Evolutionary conservation across 768 basidiomycete species (phyloP).

Genomic region (Collybia nuda): DNA sequence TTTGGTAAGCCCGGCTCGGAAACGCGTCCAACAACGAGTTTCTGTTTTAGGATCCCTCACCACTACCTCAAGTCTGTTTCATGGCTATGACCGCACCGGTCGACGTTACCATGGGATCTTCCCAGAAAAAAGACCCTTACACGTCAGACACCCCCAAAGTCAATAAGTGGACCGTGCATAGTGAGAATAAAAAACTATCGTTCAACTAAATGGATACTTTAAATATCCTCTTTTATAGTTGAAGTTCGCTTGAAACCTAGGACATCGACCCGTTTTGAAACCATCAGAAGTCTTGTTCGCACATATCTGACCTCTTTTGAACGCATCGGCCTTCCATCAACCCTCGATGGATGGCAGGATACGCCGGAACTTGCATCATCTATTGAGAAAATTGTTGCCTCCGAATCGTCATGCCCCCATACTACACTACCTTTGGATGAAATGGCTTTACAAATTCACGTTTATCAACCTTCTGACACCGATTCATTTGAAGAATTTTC

Average conservation of each 20-base stretch:
- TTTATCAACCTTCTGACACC: conserved; percentile 77
- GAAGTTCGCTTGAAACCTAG: conserved; percentile 76
- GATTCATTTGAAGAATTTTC: conserved; percentile 76
- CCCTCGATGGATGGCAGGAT: conserved; percentile 78
- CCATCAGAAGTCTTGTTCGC: conserved; percentile 64
- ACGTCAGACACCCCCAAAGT: conserved; percentile 1
- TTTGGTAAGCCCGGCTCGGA: neutral
- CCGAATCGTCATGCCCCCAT: conserved; percentile 66
- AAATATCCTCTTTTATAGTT: conserved; percentile 42
- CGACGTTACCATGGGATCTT: conserved; percentile 13
- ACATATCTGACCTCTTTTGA: conserved; percentile 58
- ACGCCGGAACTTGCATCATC: conserved; percentile 67
- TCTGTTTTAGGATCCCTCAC: neutral
- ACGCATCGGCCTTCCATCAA: conserved; percentile 68
- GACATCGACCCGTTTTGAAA: conserved; percentile 74
- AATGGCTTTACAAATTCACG: conserved; percentile 74
- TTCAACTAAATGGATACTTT: neutral
- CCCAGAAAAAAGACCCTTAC: conserved; percentile 4
- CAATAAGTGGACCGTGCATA: conserved; percentile 64
- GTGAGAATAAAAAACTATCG: conserved; percentile 22
- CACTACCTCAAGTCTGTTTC: neutral
- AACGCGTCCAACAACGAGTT: conserved; percentile 3
- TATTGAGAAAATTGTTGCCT: conserved; percentile 74
- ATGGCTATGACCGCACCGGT: conserved; percentile 4
- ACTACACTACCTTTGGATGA: conserved; percentile 54